phyloP scores from a whole-genome alignment of 257 asterid species.

The Asclepias syriaca region DNA sequence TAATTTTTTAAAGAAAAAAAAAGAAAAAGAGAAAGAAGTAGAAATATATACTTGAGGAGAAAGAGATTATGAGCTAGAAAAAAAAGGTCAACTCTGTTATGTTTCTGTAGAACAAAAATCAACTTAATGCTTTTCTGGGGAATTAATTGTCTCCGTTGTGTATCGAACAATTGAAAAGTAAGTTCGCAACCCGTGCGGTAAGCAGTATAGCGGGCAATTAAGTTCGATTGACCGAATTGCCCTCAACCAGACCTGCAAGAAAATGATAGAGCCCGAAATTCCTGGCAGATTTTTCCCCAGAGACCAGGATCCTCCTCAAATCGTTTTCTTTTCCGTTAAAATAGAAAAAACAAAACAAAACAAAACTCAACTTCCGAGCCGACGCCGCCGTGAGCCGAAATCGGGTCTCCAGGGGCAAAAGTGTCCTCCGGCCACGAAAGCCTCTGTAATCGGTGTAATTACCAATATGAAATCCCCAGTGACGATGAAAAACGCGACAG shows the following conservation, averaged over 20 bases:
- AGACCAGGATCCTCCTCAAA: background rate
- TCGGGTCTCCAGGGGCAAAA: constrained; percentile 12
- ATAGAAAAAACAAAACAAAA: too few relatives aligned
- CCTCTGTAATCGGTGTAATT: constrained; percentile 56
- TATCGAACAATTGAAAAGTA: background rate
- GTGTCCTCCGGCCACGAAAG: constrained; percentile 44
- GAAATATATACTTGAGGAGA: background rate
- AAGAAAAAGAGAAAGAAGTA: too few relatives aligned
- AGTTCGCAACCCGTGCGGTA: background rate
- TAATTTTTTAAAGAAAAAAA: too few relatives aligned
- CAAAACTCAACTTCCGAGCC: background rate
- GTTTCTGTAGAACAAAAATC: background rate
- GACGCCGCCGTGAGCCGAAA: constrained; percentile 12
- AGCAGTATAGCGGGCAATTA: background rate
- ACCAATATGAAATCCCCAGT: constrained; percentile 59
- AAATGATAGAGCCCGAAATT: too few relatives aligned
- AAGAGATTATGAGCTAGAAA: background rate
- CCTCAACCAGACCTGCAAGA: background rate
- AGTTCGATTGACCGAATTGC: constrained; percentile 1
- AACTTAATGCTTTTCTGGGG: background rate
- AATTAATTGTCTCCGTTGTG: background rate
- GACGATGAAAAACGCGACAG: constrained; percentile 40
- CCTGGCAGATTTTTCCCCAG: constrained; percentile 1
- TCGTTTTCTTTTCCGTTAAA: background rate
- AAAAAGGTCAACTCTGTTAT: background rate